Base-by-base conservation (phyloP, 176 grass and related monocot species). In the Puccinellia tenuiflora region DNA sequence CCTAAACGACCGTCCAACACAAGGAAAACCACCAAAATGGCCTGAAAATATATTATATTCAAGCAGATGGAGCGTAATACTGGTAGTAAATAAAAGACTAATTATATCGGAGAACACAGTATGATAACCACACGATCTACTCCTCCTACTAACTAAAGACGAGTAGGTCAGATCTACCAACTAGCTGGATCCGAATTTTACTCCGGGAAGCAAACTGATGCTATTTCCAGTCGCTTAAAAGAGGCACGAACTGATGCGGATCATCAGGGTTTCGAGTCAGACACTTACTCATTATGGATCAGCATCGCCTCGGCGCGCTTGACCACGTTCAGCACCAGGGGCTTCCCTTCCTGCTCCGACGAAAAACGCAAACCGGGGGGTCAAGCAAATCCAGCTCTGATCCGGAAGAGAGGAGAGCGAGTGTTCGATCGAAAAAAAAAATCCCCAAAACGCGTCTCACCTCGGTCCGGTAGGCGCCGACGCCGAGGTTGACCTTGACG, bases 401-500 rank as follows among this genome's bases (percentile, higher is more conserved):
- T 77, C 55, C 59, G 24, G 77, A 13, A 33, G 13, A 71, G 14
- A 29, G n/a, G n/a, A 37, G 54, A 65, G 24, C 21, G 5, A n/a
- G 24, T 40, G 26, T 9, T 71, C 43, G 50, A 56, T 15, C 16
- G 3, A 7, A 30, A 40, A 39, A 28, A 38, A 64, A 69, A 39
- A 67, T 37, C 68, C 73, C 21, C 14, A 11, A 62, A 64, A 78
- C 45, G 46, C 3, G 16, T 30, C 88, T 84, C 77, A 96, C 96
- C 93, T 99, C 96, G 39, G 96, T 99, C 77, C 96, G 86, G 73
- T 99, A 99, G 48, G 96, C 96, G 57, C 96, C 96, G 67, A 99
- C 96, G 62, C 96, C 96, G 63, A 99, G 91, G 76, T 96, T 99
- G n/a, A 99, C 83, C 89, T 99, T 99, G 13, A 79, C 35, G 7